phyloP scores from a whole-genome alignment of 1,284 basidiomycete genomes.

The Boletus albobrunnescens region DNA sequence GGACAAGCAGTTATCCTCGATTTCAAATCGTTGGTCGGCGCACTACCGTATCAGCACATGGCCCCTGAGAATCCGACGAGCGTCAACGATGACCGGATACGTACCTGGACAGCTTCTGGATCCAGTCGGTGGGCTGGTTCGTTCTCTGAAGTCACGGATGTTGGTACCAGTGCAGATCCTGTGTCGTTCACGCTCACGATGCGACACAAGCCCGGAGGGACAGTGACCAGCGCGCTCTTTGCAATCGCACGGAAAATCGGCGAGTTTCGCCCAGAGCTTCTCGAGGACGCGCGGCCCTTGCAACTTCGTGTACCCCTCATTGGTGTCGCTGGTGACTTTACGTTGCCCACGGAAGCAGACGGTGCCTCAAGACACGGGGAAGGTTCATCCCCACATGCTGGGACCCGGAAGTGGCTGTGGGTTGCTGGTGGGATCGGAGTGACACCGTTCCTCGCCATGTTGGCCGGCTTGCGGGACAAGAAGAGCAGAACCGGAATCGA shows the following conservation, averaged over 20 bases:
- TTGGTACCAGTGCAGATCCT: background rate
- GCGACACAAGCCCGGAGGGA: conserved; percentile 44
- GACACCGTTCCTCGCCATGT: conserved; percentile 33
- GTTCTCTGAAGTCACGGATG: background rate
- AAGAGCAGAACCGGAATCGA: conserved; percentile 1
- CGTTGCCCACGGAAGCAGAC: conserved; percentile 11
- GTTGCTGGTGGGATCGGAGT: conserved; percentile 28
- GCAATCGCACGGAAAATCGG: conserved; percentile 40
- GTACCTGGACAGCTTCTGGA: conserved; percentile 61
- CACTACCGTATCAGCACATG: conserved; percentile 50
- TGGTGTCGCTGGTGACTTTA: conserved; percentile 40
- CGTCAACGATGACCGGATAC: conserved; percentile 60
- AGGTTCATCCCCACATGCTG: background rate
- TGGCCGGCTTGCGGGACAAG: conserved; percentile 13
- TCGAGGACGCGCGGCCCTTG: conserved; percentile 37
- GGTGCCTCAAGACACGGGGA: no score
- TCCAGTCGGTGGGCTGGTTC: conserved; percentile 17
- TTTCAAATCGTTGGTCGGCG: conserved; percentile 48
- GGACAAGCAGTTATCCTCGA: conserved; percentile 57
- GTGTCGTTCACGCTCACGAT: conserved; percentile 21
- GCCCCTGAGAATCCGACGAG: conserved; percentile 41
- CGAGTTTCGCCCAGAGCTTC: conserved; percentile 37
- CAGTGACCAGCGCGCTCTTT: conserved; percentile 52
- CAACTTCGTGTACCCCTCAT: conserved; percentile 33
- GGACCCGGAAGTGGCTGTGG: conserved; percentile 18